A percentile compares a stretch with the other conserved stretches of the same genome.
phyloP scores from a whole-genome alignment of 2,329 filamentous ascomycete genomes.

The Cyanodermella asteris region DNA sequence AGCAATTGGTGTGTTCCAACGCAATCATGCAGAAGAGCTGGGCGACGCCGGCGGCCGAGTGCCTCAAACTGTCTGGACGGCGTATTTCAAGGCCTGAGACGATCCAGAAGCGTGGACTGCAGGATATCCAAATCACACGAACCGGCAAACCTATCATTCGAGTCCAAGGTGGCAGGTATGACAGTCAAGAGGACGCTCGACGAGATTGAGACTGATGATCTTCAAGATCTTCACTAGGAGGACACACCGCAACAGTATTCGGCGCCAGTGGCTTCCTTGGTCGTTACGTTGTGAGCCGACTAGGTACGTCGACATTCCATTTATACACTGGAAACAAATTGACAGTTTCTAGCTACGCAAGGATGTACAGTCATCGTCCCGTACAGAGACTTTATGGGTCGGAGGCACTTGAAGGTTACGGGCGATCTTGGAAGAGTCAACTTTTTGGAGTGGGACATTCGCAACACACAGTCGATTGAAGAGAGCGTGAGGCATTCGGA shows the following conservation, averaged over 20 bases:
- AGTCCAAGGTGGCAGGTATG: conserved; percentile 74
- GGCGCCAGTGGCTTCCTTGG: conserved; percentile 90
- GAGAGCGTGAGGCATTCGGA: conserved; percentile 93
- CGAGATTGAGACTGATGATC: conserved; percentile 1
- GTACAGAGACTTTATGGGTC: conserved; percentile 92
- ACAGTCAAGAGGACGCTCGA: conserved; percentile 51
- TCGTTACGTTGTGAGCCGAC: conserved; percentile 88
- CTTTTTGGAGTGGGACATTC: conserved; percentile 69
- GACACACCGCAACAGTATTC: conserved; percentile 92
- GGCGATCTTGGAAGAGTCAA: conserved; percentile 78
- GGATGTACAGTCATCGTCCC: conserved; percentile 89
- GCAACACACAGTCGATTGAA: conserved; percentile 87
- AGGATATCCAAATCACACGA: conserved; percentile 80
- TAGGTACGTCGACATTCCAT: conserved; percentile 34
- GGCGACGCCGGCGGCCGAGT: conserved; percentile 18
- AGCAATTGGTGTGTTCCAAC: conserved; percentile 1
- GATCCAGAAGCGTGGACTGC: conserved; percentile 19
- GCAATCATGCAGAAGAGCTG: conserved; percentile 21
- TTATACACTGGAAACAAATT: conserved; percentile 9
- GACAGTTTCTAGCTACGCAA: conserved; percentile 8
- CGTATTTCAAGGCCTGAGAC: background rate
- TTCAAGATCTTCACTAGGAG: conserved; percentile 19
- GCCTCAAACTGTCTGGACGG: conserved; percentile 3
- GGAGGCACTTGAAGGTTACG: conserved; percentile 88
- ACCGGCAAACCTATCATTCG: conserved; percentile 92